Evolutionary conservation across 2,329 filamentous ascomycete species (phyloP).

Genomic region (Aspergillus hortae): DNA sequence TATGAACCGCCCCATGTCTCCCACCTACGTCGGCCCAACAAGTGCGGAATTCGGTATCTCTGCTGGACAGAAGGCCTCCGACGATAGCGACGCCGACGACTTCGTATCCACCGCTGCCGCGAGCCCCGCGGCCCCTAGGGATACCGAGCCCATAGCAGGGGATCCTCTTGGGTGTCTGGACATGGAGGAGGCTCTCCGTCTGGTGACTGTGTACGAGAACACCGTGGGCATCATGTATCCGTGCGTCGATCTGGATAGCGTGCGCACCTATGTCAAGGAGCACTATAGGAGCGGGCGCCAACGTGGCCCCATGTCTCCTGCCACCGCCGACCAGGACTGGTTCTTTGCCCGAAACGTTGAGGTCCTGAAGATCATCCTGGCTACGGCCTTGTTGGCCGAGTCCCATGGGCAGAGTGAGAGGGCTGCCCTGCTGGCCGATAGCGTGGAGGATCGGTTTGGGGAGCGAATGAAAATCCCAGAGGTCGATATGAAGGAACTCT

Average conservation of each 20-base stretch:
- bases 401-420: constrained; percentile 70
- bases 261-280: constrained; percentile 50
- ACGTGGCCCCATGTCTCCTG: neutral
- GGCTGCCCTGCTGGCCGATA: constrained; percentile 30
- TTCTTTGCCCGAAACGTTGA: constrained; percentile 53
- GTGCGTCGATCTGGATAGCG: constrained; percentile 66
- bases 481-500: constrained; percentile 38
- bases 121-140: constrained; percentile 20
- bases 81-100: constrained; percentile 18
- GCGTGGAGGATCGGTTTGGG: constrained; percentile 34
- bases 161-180: constrained; percentile 74
- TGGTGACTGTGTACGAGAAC: constrained; percentile 77
- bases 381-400: constrained; percentile 70
- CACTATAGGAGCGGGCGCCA: constrained; percentile 16
- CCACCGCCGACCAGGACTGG: constrained; percentile 28
- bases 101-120: constrained; percentile 16
- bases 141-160: constrained; percentile 37
- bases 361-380: constrained; percentile 75
- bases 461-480: constrained; percentile 30
- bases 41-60: constrained; percentile 35
- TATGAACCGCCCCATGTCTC: constrained; percentile 29
- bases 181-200: constrained; percentile 70
- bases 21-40: constrained; percentile 32
- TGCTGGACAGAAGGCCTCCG: constrained; percentile 8
- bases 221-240: constrained; percentile 90